Evolutionary conservation across 768 basidiomycete species (phyloP), one percentile per base, ranked within the genome.

Genomic region (Pisolithus marmoratus): DNA sequence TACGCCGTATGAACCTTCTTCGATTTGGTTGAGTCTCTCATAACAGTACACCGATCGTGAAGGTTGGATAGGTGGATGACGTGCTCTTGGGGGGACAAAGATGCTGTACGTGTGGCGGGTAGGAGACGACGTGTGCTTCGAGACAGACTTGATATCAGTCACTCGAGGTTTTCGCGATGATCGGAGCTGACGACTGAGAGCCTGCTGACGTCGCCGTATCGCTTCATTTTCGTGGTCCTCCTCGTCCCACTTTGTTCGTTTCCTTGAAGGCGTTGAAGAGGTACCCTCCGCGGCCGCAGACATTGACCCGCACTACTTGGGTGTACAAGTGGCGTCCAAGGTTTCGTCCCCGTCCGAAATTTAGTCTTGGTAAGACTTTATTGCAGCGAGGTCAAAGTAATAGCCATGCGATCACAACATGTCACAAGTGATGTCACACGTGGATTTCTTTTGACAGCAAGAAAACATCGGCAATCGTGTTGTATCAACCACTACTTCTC

Each of bases 1-100:
- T 37, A 98, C 84, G 17, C 96, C 96, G 59, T 99, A 99, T 0
- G 91, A 93, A 5, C 96, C 96, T 71, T 99, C 96, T 70, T 98
- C 96, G 60, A 99, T 99, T 60, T 96, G 91, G 67, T 99, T 99
- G 50, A 99, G 75, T 38, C 90, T 77, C 60, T 97, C 94, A 66
- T 97, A 97, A 59, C 80, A 83, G 70, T 93, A 95, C 1, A 97
- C 95, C 5, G 93, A 94, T 22, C 95, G 87, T 23, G 95, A 94
- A 1, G 94, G 83, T 38, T 79, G 70, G 22, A 98, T 81, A 2
- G 83, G 74, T 27, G 94, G 94, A 66, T 97, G 89, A 1, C 72
- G 70, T 4, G 80, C 84, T 49, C 93, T 78, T 38, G 80, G 80
- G 3, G 93, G 94, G 0, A 85, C 90, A 65, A 82, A 88, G 31